A percentile compares a stretch with the other conserved stretches of the same genome.
These are phyloP conservation scores for Saksenaea vasiformis DNA, from an alignment of 371 early-diverging fungal species.

Conservation along the genomic window DNA sequence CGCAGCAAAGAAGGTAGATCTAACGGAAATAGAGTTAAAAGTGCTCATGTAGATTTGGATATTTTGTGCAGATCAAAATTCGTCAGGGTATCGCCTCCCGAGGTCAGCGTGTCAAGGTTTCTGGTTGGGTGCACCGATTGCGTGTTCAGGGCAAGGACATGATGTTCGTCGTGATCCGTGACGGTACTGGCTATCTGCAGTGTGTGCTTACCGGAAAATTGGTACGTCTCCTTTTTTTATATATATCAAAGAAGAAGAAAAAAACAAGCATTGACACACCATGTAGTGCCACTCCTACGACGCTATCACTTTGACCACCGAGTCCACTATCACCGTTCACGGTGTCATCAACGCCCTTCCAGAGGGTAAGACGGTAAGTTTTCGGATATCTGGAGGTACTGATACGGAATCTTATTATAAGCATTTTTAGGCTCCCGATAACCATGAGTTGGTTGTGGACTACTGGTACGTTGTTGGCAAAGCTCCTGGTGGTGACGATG, in stretches of 20 bases:
- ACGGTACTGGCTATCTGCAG: slow-evolving; percentile 95
- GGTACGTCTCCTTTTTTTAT: slow-evolving; percentile 55
- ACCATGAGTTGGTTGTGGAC: slow-evolving; percentile 94
- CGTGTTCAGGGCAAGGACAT: slow-evolving; percentile 97
- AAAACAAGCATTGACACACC: background rate
- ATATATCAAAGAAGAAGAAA: background rate
- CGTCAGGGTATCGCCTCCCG: slow-evolving; percentile 68
- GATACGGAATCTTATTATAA: background rate
- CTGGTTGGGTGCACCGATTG: slow-evolving; percentile 96
- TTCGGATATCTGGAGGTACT: background rate
- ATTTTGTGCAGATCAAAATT: slow-evolving; percentile 77
- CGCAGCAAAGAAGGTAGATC: slow-evolving; percentile 64
- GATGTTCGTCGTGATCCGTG: slow-evolving; percentile 93
- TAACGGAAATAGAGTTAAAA: background rate
- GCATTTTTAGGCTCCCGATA: slow-evolving; percentile 81
- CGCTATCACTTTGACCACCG: slow-evolving; percentile 89
- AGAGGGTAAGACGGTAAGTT: slow-evolving; percentile 86
- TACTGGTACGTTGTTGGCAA: slow-evolving; percentile 94
- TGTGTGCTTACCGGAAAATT: slow-evolving; percentile 88
- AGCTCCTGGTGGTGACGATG: slow-evolving; percentile 96
- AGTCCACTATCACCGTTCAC: slow-evolving; percentile 89
- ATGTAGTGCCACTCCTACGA: slow-evolving; percentile 91
- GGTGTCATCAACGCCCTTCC: slow-evolving; percentile 90
- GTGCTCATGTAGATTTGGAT: background rate
- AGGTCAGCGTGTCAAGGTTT: slow-evolving; percentile 83